These are phyloP conservation scores for Taiozyma sp. DNA, from an alignment of 1,139 yeast species.

Conservation along the genomic window DNA sequence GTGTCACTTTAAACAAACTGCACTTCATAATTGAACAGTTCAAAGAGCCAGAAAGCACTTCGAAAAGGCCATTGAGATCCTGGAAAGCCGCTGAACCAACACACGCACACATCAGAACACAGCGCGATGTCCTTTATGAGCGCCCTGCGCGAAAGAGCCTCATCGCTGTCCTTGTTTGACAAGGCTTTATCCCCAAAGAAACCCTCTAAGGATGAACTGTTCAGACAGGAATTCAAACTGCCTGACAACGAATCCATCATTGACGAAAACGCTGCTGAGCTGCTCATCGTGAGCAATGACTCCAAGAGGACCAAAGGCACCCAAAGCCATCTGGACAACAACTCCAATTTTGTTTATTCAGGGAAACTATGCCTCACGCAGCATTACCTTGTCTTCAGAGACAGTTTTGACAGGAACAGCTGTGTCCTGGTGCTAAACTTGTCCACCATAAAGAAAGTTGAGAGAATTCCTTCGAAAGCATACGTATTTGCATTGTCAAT, in stretches of 20 bases:
- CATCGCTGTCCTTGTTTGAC: conserved; percentile 32
- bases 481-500: conserved; percentile 78
- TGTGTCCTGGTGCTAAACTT: conserved; percentile 71
- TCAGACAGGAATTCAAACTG: conserved; percentile 58
- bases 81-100: not conserved
- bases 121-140: conserved; percentile 17
- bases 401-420: conserved; percentile 60
- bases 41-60: not conserved
- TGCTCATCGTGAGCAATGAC: conserved; percentile 40
- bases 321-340: conserved; percentile 23
- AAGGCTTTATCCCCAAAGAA: conserved; percentile 26
- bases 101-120: too few species aligned
- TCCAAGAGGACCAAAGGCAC: conserved; percentile 1
- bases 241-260: conserved; percentile 68
- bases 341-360: conserved; percentile 32
- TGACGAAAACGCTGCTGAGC: conserved; percentile 65
- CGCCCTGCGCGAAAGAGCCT: conserved; percentile 16
- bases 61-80: not conserved
- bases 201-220: conserved; percentile 60
- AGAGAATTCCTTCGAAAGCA: conserved; percentile 70
- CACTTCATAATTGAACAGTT: not conserved
- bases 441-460: conserved; percentile 78
- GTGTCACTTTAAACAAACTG: not conserved
- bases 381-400: conserved; percentile 70
- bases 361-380: conserved; percentile 69